Conservation (phyloP, 2,329 filamentous ascomycete genomes). For the Annulohypoxylon truncatum region DNA sequence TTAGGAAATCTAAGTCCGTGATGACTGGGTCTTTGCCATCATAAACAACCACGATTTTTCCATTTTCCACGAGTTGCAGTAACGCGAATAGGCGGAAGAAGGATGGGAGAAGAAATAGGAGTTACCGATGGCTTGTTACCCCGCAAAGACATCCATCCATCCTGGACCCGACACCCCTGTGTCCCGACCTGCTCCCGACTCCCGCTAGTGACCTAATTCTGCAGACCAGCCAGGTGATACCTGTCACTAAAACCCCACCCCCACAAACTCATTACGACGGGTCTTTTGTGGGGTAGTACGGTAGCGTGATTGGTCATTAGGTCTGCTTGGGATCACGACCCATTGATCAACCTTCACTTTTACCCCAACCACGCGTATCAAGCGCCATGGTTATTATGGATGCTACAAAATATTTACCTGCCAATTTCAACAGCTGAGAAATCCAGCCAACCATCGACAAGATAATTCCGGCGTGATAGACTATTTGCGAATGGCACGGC, state of each 20-base stretch:
- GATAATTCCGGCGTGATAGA: conserved; percentile 1
- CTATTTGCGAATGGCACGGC: conserved; percentile 11
- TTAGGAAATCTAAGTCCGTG: background rate
- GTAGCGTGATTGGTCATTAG: conserved; percentile 34
- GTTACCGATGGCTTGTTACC: conserved; percentile 21
- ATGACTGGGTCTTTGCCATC: background rate
- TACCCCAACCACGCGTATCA: conserved; percentile 21
- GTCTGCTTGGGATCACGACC: background rate
- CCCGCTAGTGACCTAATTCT: conserved; percentile 26
- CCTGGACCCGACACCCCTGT: background rate
- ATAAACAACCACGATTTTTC: background rate
- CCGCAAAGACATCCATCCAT: conserved; percentile 21
- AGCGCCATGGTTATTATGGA: background rate
- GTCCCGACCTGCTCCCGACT: background rate
- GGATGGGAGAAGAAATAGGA: background rate
- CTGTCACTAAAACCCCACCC: conserved; percentile 20
- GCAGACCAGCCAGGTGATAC: conserved; percentile 8
- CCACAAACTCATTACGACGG: conserved; percentile 22
- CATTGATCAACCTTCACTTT: conserved; percentile 23
- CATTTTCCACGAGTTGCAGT: background rate
- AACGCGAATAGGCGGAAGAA: background rate
- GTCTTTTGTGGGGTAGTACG: conserved; percentile 21
- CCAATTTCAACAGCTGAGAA: conserved; percentile 17
- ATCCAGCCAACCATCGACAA: conserved; percentile 21
- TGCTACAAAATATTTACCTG: conserved; percentile 15